Percentiles rank a stretch among this genome's conserved stretches.
These are phyloP conservation scores for Mesotaenium endlicherianum DNA, from an alignment of 139 green algal genomes.

Conservation along the genomic window DNA sequence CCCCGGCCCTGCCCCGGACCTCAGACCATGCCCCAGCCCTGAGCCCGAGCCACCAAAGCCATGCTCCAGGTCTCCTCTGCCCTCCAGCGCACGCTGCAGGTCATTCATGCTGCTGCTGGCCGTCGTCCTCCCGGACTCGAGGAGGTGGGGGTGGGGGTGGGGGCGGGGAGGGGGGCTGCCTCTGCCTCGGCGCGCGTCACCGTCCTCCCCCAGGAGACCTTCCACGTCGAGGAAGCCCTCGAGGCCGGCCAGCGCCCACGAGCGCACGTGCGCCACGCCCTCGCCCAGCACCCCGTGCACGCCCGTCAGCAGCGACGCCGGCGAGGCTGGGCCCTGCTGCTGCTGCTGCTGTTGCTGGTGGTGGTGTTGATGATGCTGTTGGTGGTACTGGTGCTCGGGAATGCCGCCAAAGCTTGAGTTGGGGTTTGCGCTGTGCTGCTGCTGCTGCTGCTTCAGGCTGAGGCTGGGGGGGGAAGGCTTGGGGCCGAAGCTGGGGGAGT, in stretches of 20 bases:
- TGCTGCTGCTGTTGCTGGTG: neutral
- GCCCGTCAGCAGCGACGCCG: neutral
- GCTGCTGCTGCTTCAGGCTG: no score
- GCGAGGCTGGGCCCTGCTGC: neutral
- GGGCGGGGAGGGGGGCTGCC: no score
- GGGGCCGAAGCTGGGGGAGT: neutral
- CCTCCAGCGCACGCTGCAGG: neutral
- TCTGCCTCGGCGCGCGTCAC: neutral
- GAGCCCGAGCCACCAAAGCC: no score
- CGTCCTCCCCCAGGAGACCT: neutral
- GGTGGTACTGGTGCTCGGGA: neutral
- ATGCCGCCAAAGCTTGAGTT: neutral
- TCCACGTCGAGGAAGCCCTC: slow-evolving; percentile 27
- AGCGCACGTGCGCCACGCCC: slow-evolving; percentile 21
- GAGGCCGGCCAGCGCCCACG: slow-evolving; percentile 10
- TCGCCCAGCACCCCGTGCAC: slow-evolving; percentile 5
- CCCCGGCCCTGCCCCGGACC: neutral
- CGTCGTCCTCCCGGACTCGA: neutral
- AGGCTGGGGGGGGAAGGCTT: neutral
- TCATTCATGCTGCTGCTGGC: neutral
- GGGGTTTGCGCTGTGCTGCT: no score
- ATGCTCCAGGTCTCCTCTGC: neutral
- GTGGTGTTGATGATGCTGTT: neutral
- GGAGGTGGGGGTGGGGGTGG: neutral
- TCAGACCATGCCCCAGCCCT: neutral